These are phyloP conservation scores for Mycena amicta DNA, from an alignment of 768 basidiomycete genomes.

Conservation along the genomic window DNA sequence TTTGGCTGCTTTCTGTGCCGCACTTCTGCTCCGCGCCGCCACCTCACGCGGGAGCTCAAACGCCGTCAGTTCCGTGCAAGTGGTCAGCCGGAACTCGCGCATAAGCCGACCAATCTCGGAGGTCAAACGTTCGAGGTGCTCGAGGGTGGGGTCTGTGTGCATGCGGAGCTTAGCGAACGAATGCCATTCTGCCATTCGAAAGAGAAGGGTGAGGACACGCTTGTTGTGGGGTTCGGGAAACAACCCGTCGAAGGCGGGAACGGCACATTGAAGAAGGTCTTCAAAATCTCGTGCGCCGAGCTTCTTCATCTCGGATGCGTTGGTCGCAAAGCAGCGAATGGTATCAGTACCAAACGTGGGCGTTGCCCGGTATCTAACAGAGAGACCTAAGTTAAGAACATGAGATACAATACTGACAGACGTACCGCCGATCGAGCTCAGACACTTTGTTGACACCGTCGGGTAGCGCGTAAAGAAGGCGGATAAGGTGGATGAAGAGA, in stretches of 20 bases:
- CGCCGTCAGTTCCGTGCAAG: constrained; percentile 28
- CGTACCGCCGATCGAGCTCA: constrained; percentile 2
- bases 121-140: constrained; percentile 24
- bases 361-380: constrained; percentile 13
- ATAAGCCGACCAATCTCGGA: constrained; percentile 25
- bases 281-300: constrained; percentile 10
- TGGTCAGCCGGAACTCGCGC: constrained; percentile 29
- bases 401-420: not conserved
- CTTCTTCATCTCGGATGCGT: constrained; percentile 17
- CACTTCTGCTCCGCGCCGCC: constrained; percentile 17
- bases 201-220: constrained; percentile 31
- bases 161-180: constrained; percentile 39
- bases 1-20: not conserved
- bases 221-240: constrained; percentile 27
- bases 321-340: constrained; percentile 14
- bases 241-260: constrained; percentile 37
- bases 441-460: not conserved
- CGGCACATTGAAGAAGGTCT: constrained; percentile 29
- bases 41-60: constrained; percentile 32
- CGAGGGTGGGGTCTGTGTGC: constrained; percentile 35
- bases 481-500: constrained; percentile 19
- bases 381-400: not conserved
- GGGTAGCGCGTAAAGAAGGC: constrained; percentile 2
- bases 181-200: constrained; percentile 36
- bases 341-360: constrained; percentile 17